Percentiles rank a stretch among this genome's conserved stretches.
phyloP scores from a whole-genome alignment of 2,329 filamentous ascomycete genomes.

The Epichloe gansuensis region DNA sequence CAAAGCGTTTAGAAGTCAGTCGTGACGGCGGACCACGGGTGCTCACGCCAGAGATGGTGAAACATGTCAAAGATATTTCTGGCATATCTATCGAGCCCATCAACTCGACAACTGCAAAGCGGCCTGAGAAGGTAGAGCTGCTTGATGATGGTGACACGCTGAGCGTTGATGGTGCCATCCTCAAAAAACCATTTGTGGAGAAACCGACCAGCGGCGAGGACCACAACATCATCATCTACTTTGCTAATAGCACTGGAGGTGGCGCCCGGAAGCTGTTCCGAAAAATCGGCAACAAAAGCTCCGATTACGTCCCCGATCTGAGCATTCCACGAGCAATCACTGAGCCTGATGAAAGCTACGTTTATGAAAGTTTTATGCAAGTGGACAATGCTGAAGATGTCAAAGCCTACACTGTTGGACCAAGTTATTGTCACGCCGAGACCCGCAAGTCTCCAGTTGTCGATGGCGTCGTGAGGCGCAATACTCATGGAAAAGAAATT shows the following conservation, averaged over 20 bases:
- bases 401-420: constrained; percentile 94
- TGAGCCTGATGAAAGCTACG: constrained; percentile 70
- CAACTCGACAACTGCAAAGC: constrained; percentile 47
- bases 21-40: constrained; percentile 79
- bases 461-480: constrained; percentile 86
- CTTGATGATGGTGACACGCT: constrained; percentile 84
- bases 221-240: constrained; percentile 98
- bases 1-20: constrained; percentile 77
- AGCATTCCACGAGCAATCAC: constrained; percentile 67
- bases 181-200: constrained; percentile 93
- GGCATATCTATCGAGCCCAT: constrained; percentile 63
- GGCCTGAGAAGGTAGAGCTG: constrained; percentile 64
- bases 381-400: constrained; percentile 97
- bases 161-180: constrained; percentile 66
- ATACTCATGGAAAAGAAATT: constrained; percentile 94
- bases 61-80: constrained; percentile 67
- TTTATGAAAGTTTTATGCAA: constrained; percentile 94
- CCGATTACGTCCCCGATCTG: constrained; percentile 74
- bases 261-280: constrained; percentile 87
- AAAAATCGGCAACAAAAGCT: constrained; percentile 98
- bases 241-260: constrained; percentile 72
- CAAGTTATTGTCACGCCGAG: constrained; percentile 88
- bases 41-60: constrained; percentile 65
- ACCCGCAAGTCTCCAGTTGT: constrained; percentile 96
- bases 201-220: constrained; percentile 98